A percentile compares a stretch with the other conserved stretches of the same genome.
These are phyloP conservation scores for Boletus subluridellus DNA, from an alignment of 1,284 basidiomycete genomes.

Conservation along the genomic window DNA sequence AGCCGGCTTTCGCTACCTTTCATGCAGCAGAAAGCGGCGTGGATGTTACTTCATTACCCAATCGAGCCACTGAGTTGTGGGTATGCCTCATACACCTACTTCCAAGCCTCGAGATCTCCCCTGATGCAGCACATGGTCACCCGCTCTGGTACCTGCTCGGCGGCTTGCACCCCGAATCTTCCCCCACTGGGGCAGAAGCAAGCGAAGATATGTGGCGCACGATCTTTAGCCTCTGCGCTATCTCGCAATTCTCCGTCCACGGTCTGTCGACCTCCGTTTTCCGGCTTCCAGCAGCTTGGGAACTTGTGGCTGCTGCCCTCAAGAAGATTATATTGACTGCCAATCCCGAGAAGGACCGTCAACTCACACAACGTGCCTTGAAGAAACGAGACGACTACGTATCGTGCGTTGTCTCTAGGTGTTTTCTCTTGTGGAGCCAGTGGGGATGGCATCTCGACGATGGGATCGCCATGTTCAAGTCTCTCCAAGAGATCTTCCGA, in stretches of 20 bases:
- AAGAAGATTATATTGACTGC: constrained; percentile 57
- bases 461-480: constrained; percentile 58
- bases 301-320: constrained; percentile 56
- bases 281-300: constrained; percentile 66
- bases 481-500: constrained; percentile 75
- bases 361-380: constrained; percentile 41
- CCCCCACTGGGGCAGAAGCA: constrained; percentile 43
- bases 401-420: constrained; percentile 68
- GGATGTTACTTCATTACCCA: constrained; percentile 31
- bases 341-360: constrained; percentile 48
- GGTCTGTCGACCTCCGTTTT: constrained; percentile 54
- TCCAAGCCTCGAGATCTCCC: constrained; percentile 16
- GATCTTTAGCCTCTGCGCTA: constrained; percentile 65
- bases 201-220: constrained; percentile 75
- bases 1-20: constrained; percentile 45
- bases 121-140: constrained; percentile 28
- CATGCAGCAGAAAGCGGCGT: constrained; percentile 37
- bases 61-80: constrained; percentile 68
- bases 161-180: constrained; percentile 33
- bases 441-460: constrained; percentile 77
- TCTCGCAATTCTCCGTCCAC: constrained; percentile 76
- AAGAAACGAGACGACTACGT: constrained; percentile 75
- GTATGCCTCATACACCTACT: constrained; percentile 66
- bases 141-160: constrained; percentile 49
- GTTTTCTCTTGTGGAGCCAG: constrained; percentile 62